Base-by-base conservation (phyloP, 2,329 filamentous ascomycete genomes). In the Malbranchea cinnamomea region DNA sequence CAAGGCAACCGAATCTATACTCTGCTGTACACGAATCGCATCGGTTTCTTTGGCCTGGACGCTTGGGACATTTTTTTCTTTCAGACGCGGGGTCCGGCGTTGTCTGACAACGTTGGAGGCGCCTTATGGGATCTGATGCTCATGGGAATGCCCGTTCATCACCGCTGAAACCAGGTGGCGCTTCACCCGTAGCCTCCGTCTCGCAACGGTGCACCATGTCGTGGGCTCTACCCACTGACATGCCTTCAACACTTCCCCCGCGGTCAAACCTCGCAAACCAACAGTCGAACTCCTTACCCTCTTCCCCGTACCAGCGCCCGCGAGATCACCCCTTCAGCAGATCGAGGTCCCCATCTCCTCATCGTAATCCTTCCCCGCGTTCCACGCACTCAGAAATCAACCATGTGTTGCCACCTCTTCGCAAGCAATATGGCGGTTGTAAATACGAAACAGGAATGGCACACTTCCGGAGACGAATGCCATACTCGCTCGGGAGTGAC, bases 381-480 rank as follows among this genome's bases (percentile, higher is more conserved):
- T 94, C 87, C 3, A 81, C 80, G 11, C 85, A 87, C 45, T 92
- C 84, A 26, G 87, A 94, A 56, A 80, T 82, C 14, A 85, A 82
- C 47, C 74, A 78, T 40, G 67, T 72, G 18, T 61, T 83, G 36
- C 72, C 78, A 2, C 75, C 78, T 5, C 57, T 80, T 36, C 69
- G 74, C 36, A 72, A 74, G 36, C 63, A 75, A 12, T 72, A 73
- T 40, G 63, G 68, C 36, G 67, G 72, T 45, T 98, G 89, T 61
- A 81, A 78, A 49, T 94, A 80, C 57, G 89, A 98, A 62, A 91
- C 82, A 8, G 78, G 78, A 13, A 72, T 84, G 51, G 75, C 82
- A 14, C 75, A 79, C 50, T 78, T 79, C 29, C 75, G 82, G 44
- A 69, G 89, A 52, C 71, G 89, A 45, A 91, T 98, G 67, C 82